Conservation (phyloP, 192 early-diverging fungal species). For the Backusella sp. region DNA sequence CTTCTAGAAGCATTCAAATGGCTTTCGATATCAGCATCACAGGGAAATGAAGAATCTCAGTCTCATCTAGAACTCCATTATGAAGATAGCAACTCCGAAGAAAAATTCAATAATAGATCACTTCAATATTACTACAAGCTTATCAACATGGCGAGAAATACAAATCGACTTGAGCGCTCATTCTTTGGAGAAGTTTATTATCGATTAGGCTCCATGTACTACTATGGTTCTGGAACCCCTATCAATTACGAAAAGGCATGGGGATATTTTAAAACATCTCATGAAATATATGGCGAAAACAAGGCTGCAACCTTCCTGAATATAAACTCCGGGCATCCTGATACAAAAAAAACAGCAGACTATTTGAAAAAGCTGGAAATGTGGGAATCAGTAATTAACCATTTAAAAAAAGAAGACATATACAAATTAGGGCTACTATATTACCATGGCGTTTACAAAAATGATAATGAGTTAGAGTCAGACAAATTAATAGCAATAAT, state of each 20-base stretch:
- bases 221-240: background rate
- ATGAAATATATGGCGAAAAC: too few relatives aligned
- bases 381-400: background rate
- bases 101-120: background rate
- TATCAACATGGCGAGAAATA: background rate
- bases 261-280: too few relatives aligned
- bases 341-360: too few relatives aligned
- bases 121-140: background rate
- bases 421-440: too few relatives aligned
- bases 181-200: background rate
- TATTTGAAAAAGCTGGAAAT: background rate
- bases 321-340: too few relatives aligned
- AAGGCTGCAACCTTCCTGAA: background rate
- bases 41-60: background rate
- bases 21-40: background rate
- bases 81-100: background rate
- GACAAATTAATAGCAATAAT: too few relatives aligned
- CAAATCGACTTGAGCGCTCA: background rate
- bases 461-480: too few relatives aligned
- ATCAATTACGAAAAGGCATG: background rate
- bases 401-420: too few relatives aligned
- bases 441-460: too few relatives aligned
- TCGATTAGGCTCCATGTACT: background rate
- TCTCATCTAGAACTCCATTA: background rate
- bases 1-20: too few relatives aligned